Evolutionary conservation across 2,329 filamentous ascomycete genomes (phyloP).

Genomic region (Magnaporthiopsis incrustans): DNA sequence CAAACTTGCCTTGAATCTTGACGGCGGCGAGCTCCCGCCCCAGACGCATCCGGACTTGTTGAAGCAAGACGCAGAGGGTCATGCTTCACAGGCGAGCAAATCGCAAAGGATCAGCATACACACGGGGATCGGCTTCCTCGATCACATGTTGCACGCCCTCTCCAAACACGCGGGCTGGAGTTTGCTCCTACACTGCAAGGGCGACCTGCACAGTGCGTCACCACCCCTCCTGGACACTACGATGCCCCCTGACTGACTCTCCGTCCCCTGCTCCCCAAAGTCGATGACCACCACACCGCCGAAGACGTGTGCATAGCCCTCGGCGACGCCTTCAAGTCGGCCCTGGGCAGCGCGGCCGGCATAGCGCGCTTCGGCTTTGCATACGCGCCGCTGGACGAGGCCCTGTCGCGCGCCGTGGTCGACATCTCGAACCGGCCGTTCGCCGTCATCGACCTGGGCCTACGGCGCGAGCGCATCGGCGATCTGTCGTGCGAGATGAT

Average conservation of each 20-base stretch:
- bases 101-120: slow-evolving; percentile 80
- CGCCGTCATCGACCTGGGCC: slow-evolving; percentile 72
- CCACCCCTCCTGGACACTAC: background rate
- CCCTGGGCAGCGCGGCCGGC: slow-evolving; percentile 69
- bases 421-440: slow-evolving; percentile 91
- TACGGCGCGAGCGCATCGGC: slow-evolving; percentile 87
- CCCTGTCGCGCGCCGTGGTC: slow-evolving; percentile 85
- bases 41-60: slow-evolving; percentile 51
- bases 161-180: slow-evolving; percentile 96
- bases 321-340: slow-evolving; percentile 73
- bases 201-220: slow-evolving; percentile 81
- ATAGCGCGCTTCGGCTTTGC: slow-evolving; percentile 86
- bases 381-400: slow-evolving; percentile 91
- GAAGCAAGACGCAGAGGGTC: slow-evolving; percentile 45
- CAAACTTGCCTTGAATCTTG: slow-evolving; percentile 83
- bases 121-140: slow-evolving; percentile 94
- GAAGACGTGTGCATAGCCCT: slow-evolving; percentile 93
- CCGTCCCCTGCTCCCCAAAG: slow-evolving; percentile 31
- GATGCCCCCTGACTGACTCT: background rate
- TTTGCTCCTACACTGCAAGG: slow-evolving; percentile 71
- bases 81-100: slow-evolving; percentile 77
- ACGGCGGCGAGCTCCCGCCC: slow-evolving; percentile 72
- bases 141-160: slow-evolving; percentile 97
- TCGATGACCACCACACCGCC: slow-evolving; percentile 97
- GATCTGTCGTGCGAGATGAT: slow-evolving; percentile 95